Evolutionary conservation across 2,329 filamentous ascomycete species (phyloP), one percentile per base, ranked within the genome.

Genomic region (Sporothrix sp.): DNA sequence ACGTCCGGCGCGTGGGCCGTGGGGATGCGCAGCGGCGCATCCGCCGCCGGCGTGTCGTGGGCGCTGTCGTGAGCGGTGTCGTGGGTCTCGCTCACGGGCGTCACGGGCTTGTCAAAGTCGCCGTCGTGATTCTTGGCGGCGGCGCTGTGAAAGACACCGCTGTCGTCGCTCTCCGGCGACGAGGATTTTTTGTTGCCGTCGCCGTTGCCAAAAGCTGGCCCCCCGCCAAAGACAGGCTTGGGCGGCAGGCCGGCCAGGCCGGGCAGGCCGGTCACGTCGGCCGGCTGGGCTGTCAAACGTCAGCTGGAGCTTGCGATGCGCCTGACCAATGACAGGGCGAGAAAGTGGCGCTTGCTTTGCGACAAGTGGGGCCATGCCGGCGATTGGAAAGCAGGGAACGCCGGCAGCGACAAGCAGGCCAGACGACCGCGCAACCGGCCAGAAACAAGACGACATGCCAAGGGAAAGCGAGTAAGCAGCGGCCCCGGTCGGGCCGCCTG

Each of bases 101-200:
- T 51, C 7, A 51, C 48, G 14, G 48, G 48, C 27, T 51, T 51
- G 40, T 40, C 36, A 25, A 51, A 38, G 9, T 51, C 33, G 5
- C 20, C 16, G 20, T 48, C 40, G 10, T 27, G 16, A 23, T 28
- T 48, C 7, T 44, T 18, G 14, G 37, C 27, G 25, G 27, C 25
- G 4, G 40, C 20, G 8, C 23, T 39, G 33, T 1, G 10, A 16
- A 25, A 23, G 14, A 25, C 40, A 18, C 30, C 40, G 23, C 20
- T 36, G 23, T 21, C 25, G 4, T 30, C 23, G 39, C 40, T 44
- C 16, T 27, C 23, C 13, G 42, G 42, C 20, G 42, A 36, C 25
- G 38, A 23, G 11, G 30, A n/a, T 16, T 20, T 48, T 16, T 9
- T 30, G 25, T 4, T 10, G 16, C 9, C 36, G 13, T 18, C 36